These are phyloP conservation scores for Akanthomyces dipterigenus DNA, from an alignment of 2,329 filamentous ascomycete genomes.

Conservation along the genomic window DNA sequence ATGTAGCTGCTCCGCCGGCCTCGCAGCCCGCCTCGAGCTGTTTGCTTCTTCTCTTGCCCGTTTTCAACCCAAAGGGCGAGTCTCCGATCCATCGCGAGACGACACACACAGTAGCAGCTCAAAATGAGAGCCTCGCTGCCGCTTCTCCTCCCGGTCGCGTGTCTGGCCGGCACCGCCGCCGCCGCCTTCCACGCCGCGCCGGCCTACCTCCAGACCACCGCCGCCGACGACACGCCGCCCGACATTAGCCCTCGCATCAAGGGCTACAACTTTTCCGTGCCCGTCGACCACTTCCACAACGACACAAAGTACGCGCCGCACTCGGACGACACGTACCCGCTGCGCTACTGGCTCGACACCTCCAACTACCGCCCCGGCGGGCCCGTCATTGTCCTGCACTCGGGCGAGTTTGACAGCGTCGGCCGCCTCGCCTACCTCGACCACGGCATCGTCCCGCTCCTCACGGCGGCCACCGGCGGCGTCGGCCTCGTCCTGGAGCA, in stretches of 20 bases:
- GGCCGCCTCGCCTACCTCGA: slow-evolving; percentile 63
- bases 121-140: neutral
- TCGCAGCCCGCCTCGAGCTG: neutral
- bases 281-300: slow-evolving; percentile 79
- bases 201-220: neutral
- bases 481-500: slow-evolving; percentile 80
- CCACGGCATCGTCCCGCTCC: slow-evolving; percentile 67
- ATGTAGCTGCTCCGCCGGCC: neutral
- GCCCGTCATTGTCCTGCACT: slow-evolving; percentile 70
- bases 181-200: neutral
- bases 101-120: neutral
- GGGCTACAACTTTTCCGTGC: slow-evolving; percentile 33
- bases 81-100: neutral
- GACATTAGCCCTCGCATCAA: slow-evolving; percentile 8
- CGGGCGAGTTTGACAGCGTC: slow-evolving; percentile 62
- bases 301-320: slow-evolving; percentile 73
- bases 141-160: neutral
- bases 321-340: slow-evolving; percentile 56
- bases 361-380: slow-evolving; percentile 69
- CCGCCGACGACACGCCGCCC: neutral
- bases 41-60: neutral
- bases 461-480: slow-evolving; percentile 65
- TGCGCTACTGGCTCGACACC: slow-evolving; percentile 81
- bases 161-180: neutral
- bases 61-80: neutral